Evolutionary conservation across 257 asterid genomes (phyloP), one percentile per base, ranked within the genome.

Genomic region (Nicotiana obtusifolia): DNA sequence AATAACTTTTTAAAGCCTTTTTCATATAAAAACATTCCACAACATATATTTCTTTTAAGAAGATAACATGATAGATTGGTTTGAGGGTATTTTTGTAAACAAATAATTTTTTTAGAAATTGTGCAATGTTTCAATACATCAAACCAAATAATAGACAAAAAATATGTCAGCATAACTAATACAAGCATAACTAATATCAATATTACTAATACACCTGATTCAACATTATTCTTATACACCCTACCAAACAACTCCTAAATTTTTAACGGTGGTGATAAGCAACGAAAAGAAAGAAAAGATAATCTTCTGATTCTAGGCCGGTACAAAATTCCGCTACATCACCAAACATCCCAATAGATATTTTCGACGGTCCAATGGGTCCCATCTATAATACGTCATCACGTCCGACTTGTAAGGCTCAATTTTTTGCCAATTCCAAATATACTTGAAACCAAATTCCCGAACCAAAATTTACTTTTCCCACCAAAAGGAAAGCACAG

Each of bases 401-500:
- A 73, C 37, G 41, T 13, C 60, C 8, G 22, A 44, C 13, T 44
- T 71, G 35, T 71, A 71, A 71, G 37, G 60, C 13, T 75, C 62
- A 1, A 24, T 49, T 73, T 47, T 73, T 24, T 4, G 35, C 19
- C 16, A 41, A 35, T 30, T 30, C 33, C 33, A 30, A 30, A 30
- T 30, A 30, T 30, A 30, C 33, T 30, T 20, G 47, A n/a, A n/a
- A 53, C 61, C 69, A 79, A 79, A 77, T 33, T 56, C 76, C 60
- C 52, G 6, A 20, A 62, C 37, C 28, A 44, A 16, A 67, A 59
- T 64, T 15, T 35, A 62, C 19, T 31, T 53, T 78, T 69, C 84
- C 84, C 88, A 52, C 81, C 83, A 24, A 78, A 84, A 33, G 19
- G 62, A 10, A 64, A 5, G 13, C 17, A 75, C 62, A 73, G 61